Conservation (phyloP, 208 protist species). For the Tetramitus jugosus region DNA sequence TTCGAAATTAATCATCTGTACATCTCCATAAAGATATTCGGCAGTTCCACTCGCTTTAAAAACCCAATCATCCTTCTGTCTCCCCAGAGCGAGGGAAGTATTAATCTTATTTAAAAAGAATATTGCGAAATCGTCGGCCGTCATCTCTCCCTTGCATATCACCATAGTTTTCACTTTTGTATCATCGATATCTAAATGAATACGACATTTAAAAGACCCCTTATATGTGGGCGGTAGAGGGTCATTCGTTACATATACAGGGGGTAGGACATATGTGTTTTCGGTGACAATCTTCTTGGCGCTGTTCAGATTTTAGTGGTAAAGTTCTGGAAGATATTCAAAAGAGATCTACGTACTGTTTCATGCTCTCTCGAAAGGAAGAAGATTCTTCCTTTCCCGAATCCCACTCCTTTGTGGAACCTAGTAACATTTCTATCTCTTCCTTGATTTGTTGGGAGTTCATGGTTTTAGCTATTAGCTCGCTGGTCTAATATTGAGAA, state of each 20-base stretch:
- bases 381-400: neutral
- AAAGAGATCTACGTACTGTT: too few relatives aligned
- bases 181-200: too few relatives aligned
- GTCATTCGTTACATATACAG: too few relatives aligned
- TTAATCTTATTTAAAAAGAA: conserved; percentile 19
- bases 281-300: too few relatives aligned
- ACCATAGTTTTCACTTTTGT: neutral
- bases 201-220: too few relatives aligned
- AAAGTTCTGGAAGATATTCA: too few relatives aligned
- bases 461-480: too few relatives aligned
- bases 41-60: conserved; percentile 11
- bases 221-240: too few relatives aligned
- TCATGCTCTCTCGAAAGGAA: neutral
- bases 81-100: neutral
- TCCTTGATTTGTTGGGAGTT: neutral
- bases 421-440: neutral
- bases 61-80: conserved; percentile 3
- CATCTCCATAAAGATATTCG: conserved; percentile 15
- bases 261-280: too few relatives aligned
- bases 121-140: conserved; percentile 1
- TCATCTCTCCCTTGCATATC: neutral
- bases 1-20: conserved; percentile 12
- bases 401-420: neutral
- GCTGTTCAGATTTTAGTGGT: too few relatives aligned
- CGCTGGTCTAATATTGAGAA: too few relatives aligned